Conservation (phyloP, 148 eudicot species). For the Talinum fruticosum region DNA sequence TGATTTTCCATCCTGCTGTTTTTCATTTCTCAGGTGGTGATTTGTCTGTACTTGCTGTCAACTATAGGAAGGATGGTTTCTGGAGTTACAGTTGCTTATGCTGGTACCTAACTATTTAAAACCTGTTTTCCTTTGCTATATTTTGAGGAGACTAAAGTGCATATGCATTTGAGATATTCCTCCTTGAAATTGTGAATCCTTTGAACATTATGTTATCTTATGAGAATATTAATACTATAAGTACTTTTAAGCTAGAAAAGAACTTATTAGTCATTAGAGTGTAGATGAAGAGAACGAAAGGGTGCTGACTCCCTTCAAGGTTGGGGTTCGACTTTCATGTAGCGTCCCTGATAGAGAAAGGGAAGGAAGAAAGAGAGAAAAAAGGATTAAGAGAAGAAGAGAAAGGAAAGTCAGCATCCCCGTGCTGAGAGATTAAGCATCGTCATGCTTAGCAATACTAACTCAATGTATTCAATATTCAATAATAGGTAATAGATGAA, state of each 20-base stretch:
- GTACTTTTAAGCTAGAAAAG: background rate
- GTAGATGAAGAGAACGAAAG: background rate
- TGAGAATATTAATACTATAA: background rate
- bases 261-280: too few relatives aligned
- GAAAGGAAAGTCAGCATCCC: too few relatives aligned
- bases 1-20: background rate
- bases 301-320: too few relatives aligned
- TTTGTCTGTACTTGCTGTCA: constrained; percentile 67
- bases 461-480: too few relatives aligned
- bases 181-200: background rate
- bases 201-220: background rate
- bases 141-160: background rate
- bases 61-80: constrained; percentile 79
- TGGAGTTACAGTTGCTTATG: constrained; percentile 84
- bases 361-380: too few relatives aligned
- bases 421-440: too few relatives aligned
- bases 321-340: background rate
- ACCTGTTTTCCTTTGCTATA: background rate
- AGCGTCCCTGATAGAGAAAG: too few relatives aligned
- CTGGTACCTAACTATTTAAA: constrained; percentile 40
- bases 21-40: constrained; percentile 54
- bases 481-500: too few relatives aligned
- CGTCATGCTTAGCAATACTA: too few relatives aligned
- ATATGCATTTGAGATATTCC: background rate
- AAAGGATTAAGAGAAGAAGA: too few relatives aligned